A percentile compares a stretch with the other conserved stretches of the same genome.
These are phyloP conservation scores for Vaccinium myrtillus DNA, from an alignment of 148 eudicot species.

Conservation along the genomic window DNA sequence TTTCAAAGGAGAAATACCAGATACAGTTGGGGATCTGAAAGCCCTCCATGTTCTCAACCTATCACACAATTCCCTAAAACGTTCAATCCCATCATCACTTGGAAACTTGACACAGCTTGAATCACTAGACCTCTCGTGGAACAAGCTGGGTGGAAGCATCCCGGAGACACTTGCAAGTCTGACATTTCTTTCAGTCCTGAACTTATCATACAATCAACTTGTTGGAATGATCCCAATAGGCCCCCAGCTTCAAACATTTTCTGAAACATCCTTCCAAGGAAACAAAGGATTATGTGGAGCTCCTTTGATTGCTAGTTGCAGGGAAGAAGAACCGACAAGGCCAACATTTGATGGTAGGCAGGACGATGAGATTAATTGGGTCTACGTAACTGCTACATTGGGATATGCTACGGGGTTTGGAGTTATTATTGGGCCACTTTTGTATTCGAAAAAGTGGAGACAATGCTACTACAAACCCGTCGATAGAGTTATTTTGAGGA, in stretches of 20 bases:
- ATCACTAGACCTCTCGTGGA: constrained; percentile 15
- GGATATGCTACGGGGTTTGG: background rate
- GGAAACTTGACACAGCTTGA: constrained; percentile 23
- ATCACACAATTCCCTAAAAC: constrained; percentile 33
- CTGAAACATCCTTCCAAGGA: constrained; percentile 19
- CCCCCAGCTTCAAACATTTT: constrained; percentile 26
- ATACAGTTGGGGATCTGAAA: constrained; percentile 20
- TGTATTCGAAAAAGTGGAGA: background rate
- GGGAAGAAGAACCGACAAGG: background rate
- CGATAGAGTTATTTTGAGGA: background rate
- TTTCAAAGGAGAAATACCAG: constrained; percentile 36
- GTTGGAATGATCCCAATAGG: constrained; percentile 34
- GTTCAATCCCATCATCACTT: constrained; percentile 32
- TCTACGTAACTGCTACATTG: background rate
- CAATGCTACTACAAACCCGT: background rate
- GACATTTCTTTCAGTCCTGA: constrained; percentile 30
- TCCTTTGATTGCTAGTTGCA: constrained; percentile 10
- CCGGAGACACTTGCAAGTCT: constrained; percentile 28
- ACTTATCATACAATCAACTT: constrained; percentile 37
- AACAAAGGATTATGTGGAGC: background rate
- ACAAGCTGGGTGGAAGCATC: constrained; percentile 27
- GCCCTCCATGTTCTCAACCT: constrained; percentile 39
- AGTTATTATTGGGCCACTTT: background rate
- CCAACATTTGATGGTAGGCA: background rate
- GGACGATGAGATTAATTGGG: background rate